Conservation (phyloP, 768 basidiomycete species). For the Coprinopsis sp. region DNA sequence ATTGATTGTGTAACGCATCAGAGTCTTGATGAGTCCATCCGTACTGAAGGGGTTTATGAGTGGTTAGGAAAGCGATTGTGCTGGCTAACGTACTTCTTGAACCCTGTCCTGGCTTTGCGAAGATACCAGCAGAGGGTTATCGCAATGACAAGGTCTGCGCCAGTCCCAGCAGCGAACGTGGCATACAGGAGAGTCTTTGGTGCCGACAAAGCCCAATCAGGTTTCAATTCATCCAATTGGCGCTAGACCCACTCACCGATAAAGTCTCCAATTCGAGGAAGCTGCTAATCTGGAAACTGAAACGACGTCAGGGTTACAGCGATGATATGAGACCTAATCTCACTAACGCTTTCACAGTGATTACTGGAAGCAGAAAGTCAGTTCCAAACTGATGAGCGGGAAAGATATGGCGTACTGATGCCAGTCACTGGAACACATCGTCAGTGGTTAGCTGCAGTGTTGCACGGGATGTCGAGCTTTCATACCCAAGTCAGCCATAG, state of each 20-base stretch:
- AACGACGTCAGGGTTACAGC: background rate
- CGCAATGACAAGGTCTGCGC: slow-evolving; percentile 49
- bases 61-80: background rate
- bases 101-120: slow-evolving; percentile 46
- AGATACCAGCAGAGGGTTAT: slow-evolving; percentile 46
- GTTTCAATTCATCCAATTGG: too few relatives aligned
- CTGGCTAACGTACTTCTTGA: slow-evolving; percentile 32
- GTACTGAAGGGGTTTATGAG: slow-evolving; percentile 31
- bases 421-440: slow-evolving; percentile 26
- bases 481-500: slow-evolving; percentile 45
- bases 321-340: too few relatives aligned
- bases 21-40: slow-evolving; percentile 41
- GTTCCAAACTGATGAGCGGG: background rate
- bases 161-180: slow-evolving; percentile 46
- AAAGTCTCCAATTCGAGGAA: slow-evolving; percentile 33
- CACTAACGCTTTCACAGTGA: slow-evolving; percentile 43
- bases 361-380: slow-evolving; percentile 30
- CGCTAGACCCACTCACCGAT: slow-evolving; percentile 26
- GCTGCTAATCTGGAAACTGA: slow-evolving; percentile 36
- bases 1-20: slow-evolving; percentile 51
- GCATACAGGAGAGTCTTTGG: slow-evolving; percentile 45
- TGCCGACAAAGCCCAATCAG: too few relatives aligned
- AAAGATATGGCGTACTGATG: slow-evolving; percentile 26
- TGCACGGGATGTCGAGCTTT: background rate
- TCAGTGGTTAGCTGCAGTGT: slow-evolving; percentile 2